Evolutionary conservation across 495 filamentous ascomycete species (phyloP).

Genomic region (Aspergillus wentii): DNA sequence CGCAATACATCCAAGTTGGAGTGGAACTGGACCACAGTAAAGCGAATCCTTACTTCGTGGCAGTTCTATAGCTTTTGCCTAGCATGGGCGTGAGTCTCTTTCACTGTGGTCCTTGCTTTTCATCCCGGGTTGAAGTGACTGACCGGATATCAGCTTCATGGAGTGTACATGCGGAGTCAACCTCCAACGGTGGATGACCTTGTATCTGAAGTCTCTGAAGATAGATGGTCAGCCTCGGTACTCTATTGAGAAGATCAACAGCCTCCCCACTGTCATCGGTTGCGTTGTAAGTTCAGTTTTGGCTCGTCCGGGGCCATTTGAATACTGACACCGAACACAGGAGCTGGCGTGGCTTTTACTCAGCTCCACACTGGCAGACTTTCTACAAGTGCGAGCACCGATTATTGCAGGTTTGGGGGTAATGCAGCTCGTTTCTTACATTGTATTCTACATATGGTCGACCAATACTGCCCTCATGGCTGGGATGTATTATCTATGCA

Average conservation of each 20-base stretch:
- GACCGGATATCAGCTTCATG: slow-evolving; percentile 3
- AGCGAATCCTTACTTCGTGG: slow-evolving; percentile 19
- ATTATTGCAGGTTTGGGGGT: neutral
- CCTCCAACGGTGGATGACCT: slow-evolving; percentile 8
- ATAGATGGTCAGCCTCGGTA: slow-evolving; percentile 1
- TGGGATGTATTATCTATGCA: slow-evolving; percentile 1
- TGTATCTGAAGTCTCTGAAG: slow-evolving; percentile 7
- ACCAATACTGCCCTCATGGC: neutral
- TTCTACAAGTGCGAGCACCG: neutral
- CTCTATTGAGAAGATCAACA: slow-evolving; percentile 1
- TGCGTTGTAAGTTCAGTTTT: neutral
- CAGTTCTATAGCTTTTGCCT: slow-evolving; percentile 23
- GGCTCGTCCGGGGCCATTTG: too few species aligned
- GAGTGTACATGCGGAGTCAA: slow-evolving; percentile 8
- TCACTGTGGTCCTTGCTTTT: too few species aligned
- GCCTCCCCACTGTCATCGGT: slow-evolving; percentile 2
- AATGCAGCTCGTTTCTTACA: neutral
- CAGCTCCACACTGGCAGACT: slow-evolving; percentile 1
- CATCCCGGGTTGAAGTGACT: too few species aligned
- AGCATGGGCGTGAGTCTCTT: slow-evolving; percentile 1
- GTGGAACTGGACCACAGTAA: neutral
- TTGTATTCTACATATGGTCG: neutral
- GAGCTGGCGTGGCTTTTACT: slow-evolving; percentile 1
- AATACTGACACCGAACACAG: neutral
- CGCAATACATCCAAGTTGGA: neutral